A percentile compares a stretch with the other conserved stretches of the same genome.
Evolutionary conservation across 371 early-diverging fungal species (phyloP).

Genomic region (Mortierella sp.): DNA sequence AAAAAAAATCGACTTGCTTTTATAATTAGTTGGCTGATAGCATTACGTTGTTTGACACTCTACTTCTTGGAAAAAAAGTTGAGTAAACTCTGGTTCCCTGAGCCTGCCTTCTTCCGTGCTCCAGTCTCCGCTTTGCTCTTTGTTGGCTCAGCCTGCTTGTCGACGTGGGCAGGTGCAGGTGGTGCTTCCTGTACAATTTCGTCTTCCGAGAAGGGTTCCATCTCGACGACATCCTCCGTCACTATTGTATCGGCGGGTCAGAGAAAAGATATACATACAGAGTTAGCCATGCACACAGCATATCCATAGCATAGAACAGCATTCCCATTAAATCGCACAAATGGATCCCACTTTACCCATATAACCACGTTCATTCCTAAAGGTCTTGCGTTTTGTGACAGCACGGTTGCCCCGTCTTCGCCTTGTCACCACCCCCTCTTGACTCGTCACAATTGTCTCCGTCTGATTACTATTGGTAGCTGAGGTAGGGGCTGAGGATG

Average conservation of each 20-base stretch:
- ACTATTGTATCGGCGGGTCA: slow-evolving; percentile 13
- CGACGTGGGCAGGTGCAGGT: slow-evolving; percentile 12
- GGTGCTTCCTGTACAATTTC: slow-evolving; percentile 16
- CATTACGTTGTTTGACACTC: not conserved
- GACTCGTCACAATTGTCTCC: not conserved
- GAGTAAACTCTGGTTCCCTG: slow-evolving; percentile 49
- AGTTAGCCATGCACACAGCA: not conserved
- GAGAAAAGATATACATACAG: not conserved
- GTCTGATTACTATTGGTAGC: not conserved
- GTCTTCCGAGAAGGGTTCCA: slow-evolving; percentile 50
- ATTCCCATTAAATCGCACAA: too few species aligned
- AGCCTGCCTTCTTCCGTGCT: slow-evolving; percentile 40
- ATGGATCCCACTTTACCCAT: slow-evolving; percentile 51
- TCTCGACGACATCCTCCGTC: slow-evolving; percentile 40
- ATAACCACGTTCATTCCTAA: slow-evolving; percentile 61
- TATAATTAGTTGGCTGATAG: too few species aligned
- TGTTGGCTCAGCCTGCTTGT: not conserved
- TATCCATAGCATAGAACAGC: too few species aligned
- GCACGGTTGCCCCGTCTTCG: slow-evolving; percentile 50
- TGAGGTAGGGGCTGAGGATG: not conserved
- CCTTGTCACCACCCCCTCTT: slow-evolving; percentile 3
- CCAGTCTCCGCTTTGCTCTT: slow-evolving; percentile 7
- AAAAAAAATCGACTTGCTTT: too few species aligned
- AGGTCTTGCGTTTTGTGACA: slow-evolving; percentile 61
- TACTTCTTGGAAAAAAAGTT: slow-evolving; percentile 51